Conservation (phyloP, 2,329 filamentous ascomycete genomes). For the Hirsutella thompsonii region DNA sequence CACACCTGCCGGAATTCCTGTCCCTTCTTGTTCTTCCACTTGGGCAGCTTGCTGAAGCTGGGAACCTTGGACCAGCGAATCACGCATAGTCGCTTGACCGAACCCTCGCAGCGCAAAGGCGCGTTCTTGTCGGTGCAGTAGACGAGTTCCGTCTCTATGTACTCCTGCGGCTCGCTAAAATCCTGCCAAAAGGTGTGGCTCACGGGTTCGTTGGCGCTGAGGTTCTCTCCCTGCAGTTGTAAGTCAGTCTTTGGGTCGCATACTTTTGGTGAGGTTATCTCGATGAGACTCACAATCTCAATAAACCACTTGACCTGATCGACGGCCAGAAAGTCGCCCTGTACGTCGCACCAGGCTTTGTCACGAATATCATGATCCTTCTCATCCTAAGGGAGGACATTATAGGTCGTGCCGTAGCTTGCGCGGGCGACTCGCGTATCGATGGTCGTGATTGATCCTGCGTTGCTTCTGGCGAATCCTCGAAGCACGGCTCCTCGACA, state of each 20-base stretch:
- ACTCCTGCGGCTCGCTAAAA: slow-evolving; percentile 1
- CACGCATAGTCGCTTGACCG: slow-evolving; percentile 5
- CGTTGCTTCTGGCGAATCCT: slow-evolving; percentile 5
- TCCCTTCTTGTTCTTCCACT: slow-evolving; percentile 3
- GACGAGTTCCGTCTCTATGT: slow-evolving; percentile 4
- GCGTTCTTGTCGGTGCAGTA: slow-evolving; percentile 1
- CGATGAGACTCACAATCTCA: slow-evolving; percentile 3
- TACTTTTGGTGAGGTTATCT: neutral
- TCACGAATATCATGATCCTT: slow-evolving; percentile 3
- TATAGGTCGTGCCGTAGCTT: slow-evolving; percentile 11
- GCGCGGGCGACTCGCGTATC: slow-evolving; percentile 12
- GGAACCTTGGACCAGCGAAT: slow-evolving; percentile 6
- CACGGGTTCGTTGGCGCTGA: neutral
- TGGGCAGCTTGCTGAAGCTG: slow-evolving; percentile 1
- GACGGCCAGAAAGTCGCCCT: neutral
- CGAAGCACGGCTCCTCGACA: slow-evolving; percentile 19
- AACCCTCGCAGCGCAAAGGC: slow-evolving; percentile 2
- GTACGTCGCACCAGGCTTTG: slow-evolving; percentile 3
- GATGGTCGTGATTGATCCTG: slow-evolving; percentile 3
- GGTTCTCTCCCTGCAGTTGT: slow-evolving; percentile 2
- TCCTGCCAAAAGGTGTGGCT: slow-evolving; percentile 5
- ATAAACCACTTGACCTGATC: slow-evolving; percentile 19
- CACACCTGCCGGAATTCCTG: neutral
- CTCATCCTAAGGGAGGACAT: neutral
- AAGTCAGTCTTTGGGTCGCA: neutral